Base-by-base conservation (phyloP, 352 stramenopile species). In the Albugo laibachii region DNA sequence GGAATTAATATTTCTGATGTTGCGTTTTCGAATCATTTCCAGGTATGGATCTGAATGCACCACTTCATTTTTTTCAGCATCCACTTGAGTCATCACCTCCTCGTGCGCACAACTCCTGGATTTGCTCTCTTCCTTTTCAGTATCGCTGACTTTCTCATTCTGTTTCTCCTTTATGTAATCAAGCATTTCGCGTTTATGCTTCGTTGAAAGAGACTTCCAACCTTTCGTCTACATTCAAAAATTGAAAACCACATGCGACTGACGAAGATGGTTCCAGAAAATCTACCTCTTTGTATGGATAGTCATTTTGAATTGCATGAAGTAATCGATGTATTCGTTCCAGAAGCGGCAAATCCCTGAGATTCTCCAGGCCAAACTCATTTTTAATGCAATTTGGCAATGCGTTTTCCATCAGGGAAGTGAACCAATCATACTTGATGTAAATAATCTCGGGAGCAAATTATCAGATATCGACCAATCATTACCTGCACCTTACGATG, bases 311-410 rank as follows among this genome's bases (percentile, higher is more conserved):
- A 44, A 91, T 91, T 27, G 78, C 78, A 54, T 91, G 74, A 49
- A 86, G 83, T 8, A 91, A 57, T 0, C 78, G 68, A 53, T 91
- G 78, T 40, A 91, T 73, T 48, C 87, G 78, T 55, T 91, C 78
- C 48, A 88, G 54, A 42, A 91, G 64, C 36, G 78, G 78, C 24
- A 91, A 62, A 21, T 54, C 53, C 35, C 60, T 65, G 37, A 91
- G 61, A 40, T 71, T 71, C 20, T 65, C 52, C 15, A 91, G 69
- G 4, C 75, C 78, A 34, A 71, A 91, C 62, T 87, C 66, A 54
- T 70, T 74, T 39, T 65, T 55, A 47, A 61, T 57, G 31, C 53
- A 58, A 31, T 59, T 49, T 8, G 8, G 3, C 8, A 8, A 31
- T 8, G 24, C 8, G 24, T 31, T 31, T 31, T 31, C 24, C 24